Percentiles rank a stretch among this genome's conserved stretches.
Evolutionary conservation across 768 basidiomycete species (phyloP).

Genomic region (Heimioporus sp.): DNA sequence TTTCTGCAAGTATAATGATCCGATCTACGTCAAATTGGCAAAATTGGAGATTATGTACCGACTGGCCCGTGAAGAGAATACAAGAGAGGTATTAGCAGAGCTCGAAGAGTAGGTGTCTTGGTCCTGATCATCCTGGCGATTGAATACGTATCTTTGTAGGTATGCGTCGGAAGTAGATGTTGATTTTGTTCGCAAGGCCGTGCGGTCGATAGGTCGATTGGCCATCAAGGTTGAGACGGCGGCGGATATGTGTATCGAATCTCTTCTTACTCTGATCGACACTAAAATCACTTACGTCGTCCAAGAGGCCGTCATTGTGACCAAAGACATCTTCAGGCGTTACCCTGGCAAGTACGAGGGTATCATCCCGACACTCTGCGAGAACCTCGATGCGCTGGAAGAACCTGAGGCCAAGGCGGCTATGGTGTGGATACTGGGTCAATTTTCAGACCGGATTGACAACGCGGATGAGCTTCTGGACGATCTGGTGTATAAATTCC

Average conservation of each 20-base stretch:
- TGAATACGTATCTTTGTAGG: slow-evolving; percentile 35
- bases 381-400: slow-evolving; percentile 87
- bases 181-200: slow-evolving; percentile 97
- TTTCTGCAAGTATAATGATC: slow-evolving; percentile 99
- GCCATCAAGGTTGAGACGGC: slow-evolving; percentile 94
- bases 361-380: slow-evolving; percentile 90
- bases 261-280: slow-evolving; percentile 81
- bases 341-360: slow-evolving; percentile 98
- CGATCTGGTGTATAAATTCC: slow-evolving; percentile 82
- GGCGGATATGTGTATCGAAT: slow-evolving; percentile 87
- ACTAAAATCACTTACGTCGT: slow-evolving; percentile 96
- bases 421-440: slow-evolving; percentile 97
- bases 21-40: slow-evolving; percentile 97
- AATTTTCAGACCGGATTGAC: slow-evolving; percentile 93
- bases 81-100: slow-evolving; percentile 88
- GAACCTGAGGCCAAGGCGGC: slow-evolving; percentile 97
- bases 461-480: slow-evolving; percentile 96
- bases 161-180: slow-evolving; percentile 98
- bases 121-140: neutral
- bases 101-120: slow-evolving; percentile 74
- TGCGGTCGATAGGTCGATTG: slow-evolving; percentile 94
- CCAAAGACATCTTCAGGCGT: slow-evolving; percentile 95
- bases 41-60: slow-evolving; percentile 99
- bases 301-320: slow-evolving; percentile 96
- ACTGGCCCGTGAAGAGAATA: slow-evolving; percentile 91